Evolutionary conservation across 352 stramenopile species (phyloP), one percentile per base, ranked within the genome.

Genomic region (Pythium plurisporium): DNA sequence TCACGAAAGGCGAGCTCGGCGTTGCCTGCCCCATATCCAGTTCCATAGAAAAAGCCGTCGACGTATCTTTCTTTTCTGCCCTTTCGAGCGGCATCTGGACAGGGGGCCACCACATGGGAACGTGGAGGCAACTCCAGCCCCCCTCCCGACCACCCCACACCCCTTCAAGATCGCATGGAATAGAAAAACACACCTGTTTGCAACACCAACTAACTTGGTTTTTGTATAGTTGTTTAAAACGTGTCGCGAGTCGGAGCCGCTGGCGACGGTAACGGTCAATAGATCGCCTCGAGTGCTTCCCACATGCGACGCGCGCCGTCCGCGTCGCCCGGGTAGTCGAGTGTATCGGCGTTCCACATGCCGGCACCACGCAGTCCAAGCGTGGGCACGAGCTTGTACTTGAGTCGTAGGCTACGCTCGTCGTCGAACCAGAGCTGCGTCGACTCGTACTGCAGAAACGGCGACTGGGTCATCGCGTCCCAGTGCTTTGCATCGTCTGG

Each of bases 321-420:
- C 17, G 19, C 26, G 17, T 67, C 65, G 17, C 47, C 40, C 5
- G 37, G 29, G 26, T 91, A 91, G 64, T 87, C 74, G n/a, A 91
- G 63, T 27, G 78, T 72, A 56, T 92, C 82, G 31, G 76, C 79
- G 55, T 94, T 85, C 84, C 84, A 94, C 84, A 94, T 91, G 56
- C 81, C 84, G 9, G 80, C 72, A 15, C 84, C 84, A 8, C 76
- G 72, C 20, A 94, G 69, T 2, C 62, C 67, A 5, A 86, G 56
- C 19, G 74, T 51, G 3, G 51, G 57, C 15, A 82, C 79, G 34
- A 94, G 64, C 3, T 51, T 42, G 53, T 82, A 85, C 66, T 94
- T 94, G 42, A 59, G 46, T 19, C 14, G 27, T 11, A 94, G 67
- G 40, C 81, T 91, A 48, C 58, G 47, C 23, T 68, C 67, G 59